Conservation (phyloP, 306 rosid species). For the Potentilla sterilis region DNA sequence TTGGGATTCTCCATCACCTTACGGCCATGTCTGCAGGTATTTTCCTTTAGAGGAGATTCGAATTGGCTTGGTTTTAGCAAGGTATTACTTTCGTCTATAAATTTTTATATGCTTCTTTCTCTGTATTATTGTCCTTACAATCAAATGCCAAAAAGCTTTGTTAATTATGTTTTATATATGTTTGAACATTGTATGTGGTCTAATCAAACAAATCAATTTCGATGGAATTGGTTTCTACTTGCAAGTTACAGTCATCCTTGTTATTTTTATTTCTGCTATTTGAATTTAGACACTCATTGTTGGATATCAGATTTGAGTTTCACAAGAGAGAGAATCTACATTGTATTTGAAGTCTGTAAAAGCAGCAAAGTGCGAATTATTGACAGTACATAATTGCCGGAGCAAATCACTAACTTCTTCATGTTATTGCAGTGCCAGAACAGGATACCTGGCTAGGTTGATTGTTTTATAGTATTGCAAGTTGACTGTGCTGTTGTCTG, state of each 20-base stretch:
- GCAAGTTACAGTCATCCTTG: no score
- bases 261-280: no score
- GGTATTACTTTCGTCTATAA: conserved; percentile 39
- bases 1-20: conserved; percentile 16
- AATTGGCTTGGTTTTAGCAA: conserved; percentile 96
- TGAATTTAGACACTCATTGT: no score
- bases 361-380: neutral
- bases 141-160: no score
- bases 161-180: no score
- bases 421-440: conserved; percentile 56
- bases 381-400: neutral
- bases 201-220: no score
- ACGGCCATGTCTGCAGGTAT: conserved; percentile 34
- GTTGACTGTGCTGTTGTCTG: neutral
- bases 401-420: conserved; percentile 20
- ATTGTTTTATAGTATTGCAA: neutral
- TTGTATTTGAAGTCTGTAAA: no score
- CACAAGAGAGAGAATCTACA: no score
- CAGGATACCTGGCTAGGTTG: conserved; percentile 23
- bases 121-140: no score
- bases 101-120: neutral
- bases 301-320: no score
- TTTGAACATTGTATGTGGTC: no score
- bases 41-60: conserved; percentile 90
- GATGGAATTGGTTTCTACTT: no score